Evolutionary conservation across 2,329 filamentous ascomycete species (phyloP).

Genomic region (Cladosporium sp.): DNA sequence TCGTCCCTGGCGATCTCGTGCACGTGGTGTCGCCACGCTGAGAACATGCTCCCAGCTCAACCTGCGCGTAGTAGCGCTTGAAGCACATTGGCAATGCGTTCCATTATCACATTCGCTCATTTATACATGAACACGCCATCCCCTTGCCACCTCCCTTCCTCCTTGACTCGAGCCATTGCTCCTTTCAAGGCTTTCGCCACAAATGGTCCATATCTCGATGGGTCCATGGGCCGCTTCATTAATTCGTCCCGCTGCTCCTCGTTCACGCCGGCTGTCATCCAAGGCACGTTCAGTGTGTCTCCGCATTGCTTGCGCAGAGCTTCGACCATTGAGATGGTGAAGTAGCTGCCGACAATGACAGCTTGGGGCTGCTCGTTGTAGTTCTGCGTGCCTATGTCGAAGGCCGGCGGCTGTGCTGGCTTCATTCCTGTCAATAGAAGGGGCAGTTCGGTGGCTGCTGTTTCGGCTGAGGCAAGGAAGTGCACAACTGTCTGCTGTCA

Average conservation of each 20-base stretch:
- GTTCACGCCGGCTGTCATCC: conserved; percentile 1
- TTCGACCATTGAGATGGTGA: conserved; percentile 10
- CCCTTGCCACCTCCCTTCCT: conserved; percentile 1
- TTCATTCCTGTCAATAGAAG: not conserved
- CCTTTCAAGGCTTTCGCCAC: not conserved
- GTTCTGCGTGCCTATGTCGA: not conserved
- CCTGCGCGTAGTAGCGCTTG: not conserved
- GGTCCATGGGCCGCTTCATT: not conserved
- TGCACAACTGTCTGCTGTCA: not conserved
- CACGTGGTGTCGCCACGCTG: not conserved
- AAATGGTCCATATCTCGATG: not conserved
- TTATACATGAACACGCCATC: conserved; percentile 13
- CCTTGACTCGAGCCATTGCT: conserved; percentile 3
- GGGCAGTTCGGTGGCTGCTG: not conserved
- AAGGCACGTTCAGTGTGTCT: not conserved
- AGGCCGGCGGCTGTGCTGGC: not conserved
- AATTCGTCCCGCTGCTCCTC: conserved; percentile 1
- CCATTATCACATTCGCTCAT: not conserved
- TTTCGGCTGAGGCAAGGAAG: conserved; percentile 2
- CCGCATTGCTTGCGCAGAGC: conserved; percentile 4
- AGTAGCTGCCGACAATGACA: not conserved
- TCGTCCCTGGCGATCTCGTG: not conserved
- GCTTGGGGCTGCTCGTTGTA: not conserved
- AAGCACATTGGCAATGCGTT: not conserved
- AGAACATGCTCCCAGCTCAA: not conserved